Percentiles rank a stretch among this genome's conserved stretches.
phyloP scores from a whole-genome alignment of 108 stramenopile genomes.

The Cyclotella cryptica region DNA sequence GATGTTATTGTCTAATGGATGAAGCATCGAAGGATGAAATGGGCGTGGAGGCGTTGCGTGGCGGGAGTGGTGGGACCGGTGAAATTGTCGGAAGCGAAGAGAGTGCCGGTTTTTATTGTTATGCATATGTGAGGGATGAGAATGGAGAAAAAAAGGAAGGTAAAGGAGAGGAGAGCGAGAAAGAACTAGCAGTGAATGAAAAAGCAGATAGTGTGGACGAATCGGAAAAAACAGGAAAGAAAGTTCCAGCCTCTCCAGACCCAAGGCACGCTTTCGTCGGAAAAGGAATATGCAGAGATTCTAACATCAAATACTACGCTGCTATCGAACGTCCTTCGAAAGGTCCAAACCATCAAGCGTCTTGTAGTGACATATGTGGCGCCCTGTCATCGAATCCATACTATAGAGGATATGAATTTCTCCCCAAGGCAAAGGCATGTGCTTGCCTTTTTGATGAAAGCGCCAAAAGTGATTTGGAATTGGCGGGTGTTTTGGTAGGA shows the following conservation, averaged over 20 bases:
- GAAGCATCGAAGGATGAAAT: background rate
- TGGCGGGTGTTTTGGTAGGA: background rate
- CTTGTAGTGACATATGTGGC: background rate
- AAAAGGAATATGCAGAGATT: too few relatives aligned
- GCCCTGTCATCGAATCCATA: background rate
- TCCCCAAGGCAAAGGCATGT: background rate
- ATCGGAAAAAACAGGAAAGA: too few relatives aligned
- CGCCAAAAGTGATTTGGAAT: background rate
- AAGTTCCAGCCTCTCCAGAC: too few relatives aligned
- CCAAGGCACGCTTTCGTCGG: too few relatives aligned
- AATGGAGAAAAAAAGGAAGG: background rate
- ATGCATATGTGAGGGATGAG: background rate
- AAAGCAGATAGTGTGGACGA: too few relatives aligned
- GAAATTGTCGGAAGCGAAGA: slow-evolving; percentile 1
- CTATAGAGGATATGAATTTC: slow-evolving; percentile 7
- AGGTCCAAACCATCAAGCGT: too few relatives aligned
- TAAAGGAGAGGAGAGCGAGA: background rate
- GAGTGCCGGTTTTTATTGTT: slow-evolving; percentile 2
- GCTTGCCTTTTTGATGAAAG: slow-evolving; percentile 3
- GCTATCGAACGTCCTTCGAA: too few relatives aligned
- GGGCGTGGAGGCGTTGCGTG: background rate
- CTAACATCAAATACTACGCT: too few relatives aligned
- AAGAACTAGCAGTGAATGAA: too few relatives aligned
- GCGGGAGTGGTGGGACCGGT: background rate
- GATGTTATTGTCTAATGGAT: slow-evolving; percentile 13